Conservation (phyloP, 2,329 filamentous ascomycete species). For the Lasiodiplodia theobromae region DNA sequence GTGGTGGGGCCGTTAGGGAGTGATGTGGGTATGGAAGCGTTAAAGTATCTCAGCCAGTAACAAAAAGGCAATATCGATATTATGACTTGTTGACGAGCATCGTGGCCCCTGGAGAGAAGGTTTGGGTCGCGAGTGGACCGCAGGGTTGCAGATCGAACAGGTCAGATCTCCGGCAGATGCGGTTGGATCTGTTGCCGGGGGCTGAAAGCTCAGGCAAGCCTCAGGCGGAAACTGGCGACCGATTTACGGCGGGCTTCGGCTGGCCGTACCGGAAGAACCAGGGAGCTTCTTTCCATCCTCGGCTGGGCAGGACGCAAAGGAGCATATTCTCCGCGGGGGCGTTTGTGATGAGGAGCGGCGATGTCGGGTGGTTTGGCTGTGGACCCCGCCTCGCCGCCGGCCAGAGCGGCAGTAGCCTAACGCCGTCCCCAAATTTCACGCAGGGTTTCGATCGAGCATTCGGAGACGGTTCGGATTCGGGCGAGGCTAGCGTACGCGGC, state of each 20-base stretch:
- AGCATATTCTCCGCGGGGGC: not conserved
- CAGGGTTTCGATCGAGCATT: not conserved
- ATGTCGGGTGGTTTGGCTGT: conserved; percentile 2
- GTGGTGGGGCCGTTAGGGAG: conserved; percentile 12
- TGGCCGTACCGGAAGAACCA: not conserved
- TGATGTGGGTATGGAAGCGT: not conserved
- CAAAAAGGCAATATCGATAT: not conserved
- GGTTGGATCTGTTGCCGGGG: conserved; percentile 14
- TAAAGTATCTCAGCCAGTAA: not conserved
- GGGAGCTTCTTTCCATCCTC: conserved; percentile 4
- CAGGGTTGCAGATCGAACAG: conserved; percentile 9
- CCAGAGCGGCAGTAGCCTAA: not conserved
- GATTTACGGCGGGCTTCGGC: not conserved
- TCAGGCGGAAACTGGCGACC: not conserved
- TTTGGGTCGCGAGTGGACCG: not conserved
- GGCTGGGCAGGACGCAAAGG: not conserved
- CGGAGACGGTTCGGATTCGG: conserved; percentile 13
- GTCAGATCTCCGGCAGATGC: conserved; percentile 20
- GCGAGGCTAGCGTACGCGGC: conserved; percentile 12
- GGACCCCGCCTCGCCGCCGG: not conserved
- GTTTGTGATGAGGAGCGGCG: not conserved
- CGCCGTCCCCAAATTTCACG: not conserved
- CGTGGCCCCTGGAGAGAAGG: not conserved
- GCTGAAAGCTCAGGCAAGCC: conserved; percentile 1
- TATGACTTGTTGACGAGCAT: not conserved